Percentiles rank a stretch among this genome's conserved stretches.
phyloP scores from a whole-genome alignment of 306 rosid genomes.

The Quercus bicolor region DNA sequence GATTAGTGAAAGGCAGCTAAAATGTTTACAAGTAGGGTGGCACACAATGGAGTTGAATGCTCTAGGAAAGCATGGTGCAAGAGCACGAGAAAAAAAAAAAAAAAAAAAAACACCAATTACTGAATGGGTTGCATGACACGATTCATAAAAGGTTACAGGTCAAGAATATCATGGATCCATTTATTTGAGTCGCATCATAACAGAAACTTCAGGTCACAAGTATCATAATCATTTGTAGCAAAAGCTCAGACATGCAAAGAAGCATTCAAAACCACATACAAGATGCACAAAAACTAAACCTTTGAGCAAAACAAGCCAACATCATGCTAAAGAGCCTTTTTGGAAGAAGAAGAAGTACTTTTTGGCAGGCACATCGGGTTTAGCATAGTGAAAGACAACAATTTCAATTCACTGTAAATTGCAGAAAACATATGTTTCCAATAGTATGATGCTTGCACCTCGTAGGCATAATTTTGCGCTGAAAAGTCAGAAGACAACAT shows the following conservation, averaged over 20 bases:
- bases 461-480: neutral
- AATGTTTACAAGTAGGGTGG: neutral
- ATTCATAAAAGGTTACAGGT: neutral
- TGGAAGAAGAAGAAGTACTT: neutral
- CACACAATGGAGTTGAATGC: too few relatives aligned
- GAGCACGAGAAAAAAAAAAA: too few relatives aligned
- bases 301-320: neutral
- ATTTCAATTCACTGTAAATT: neutral
- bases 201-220: neutral
- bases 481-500: too few relatives aligned
- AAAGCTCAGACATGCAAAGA: neutral
- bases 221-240: neutral
- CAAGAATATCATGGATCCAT: neutral
- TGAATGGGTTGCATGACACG: neutral
- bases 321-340: neutral
- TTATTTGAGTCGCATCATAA: neutral
- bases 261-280: neutral
- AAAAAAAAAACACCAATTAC: neutral
- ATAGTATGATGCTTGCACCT: slow-evolving; percentile 3
- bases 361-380: neutral
- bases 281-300: neutral
- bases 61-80: too few relatives aligned
- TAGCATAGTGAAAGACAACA: neutral
- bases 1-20: neutral
- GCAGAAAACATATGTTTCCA: neutral